A percentile compares a stretch with the other conserved stretches of the same genome.
phyloP scores from a whole-genome alignment of 306 rosid genomes.

The Casuarina equisetifolia region DNA sequence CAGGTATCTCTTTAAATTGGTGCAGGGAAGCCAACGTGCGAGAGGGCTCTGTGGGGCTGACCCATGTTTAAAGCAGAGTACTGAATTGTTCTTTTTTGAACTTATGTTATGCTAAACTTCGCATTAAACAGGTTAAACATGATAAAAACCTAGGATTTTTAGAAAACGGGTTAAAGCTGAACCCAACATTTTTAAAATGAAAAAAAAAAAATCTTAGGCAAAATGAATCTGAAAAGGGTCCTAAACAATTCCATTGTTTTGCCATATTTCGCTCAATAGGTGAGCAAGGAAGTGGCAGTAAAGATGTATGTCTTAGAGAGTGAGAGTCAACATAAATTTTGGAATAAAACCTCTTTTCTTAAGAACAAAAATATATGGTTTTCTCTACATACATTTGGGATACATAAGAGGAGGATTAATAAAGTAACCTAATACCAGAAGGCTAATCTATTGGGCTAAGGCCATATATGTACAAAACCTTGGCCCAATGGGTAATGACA shows the following conservation, averaged over 20 bases:
- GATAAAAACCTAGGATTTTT: not conserved
- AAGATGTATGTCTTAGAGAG: constrained; percentile 45
- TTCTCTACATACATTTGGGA: too few relatives aligned
- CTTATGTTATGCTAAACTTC: not conserved
- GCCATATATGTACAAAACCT: too few relatives aligned
- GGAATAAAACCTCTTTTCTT: too few relatives aligned
- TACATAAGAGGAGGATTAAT: too few relatives aligned
- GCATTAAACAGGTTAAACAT: not conserved
- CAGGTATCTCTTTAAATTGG: constrained; percentile 35
- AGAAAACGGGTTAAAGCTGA: not conserved
- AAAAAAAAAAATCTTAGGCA: too few relatives aligned
- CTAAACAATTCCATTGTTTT: not conserved
- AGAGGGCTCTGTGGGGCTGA: not conserved
- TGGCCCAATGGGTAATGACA: too few relatives aligned
- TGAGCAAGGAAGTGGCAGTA: constrained; percentile 52
- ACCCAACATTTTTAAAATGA: not conserved
- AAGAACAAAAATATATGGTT: too few relatives aligned
- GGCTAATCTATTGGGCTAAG: too few relatives aligned
- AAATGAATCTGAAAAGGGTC: not conserved
- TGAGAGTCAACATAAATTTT: too few relatives aligned
- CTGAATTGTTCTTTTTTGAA: not conserved
- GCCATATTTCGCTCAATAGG: constrained; percentile 30
- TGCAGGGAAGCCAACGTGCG: not conserved
- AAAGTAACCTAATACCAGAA: too few relatives aligned
- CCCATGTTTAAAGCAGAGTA: not conserved